Conservation (phyloP, 163 green algal genomes). For the Scenedesmus sp. region DNA sequence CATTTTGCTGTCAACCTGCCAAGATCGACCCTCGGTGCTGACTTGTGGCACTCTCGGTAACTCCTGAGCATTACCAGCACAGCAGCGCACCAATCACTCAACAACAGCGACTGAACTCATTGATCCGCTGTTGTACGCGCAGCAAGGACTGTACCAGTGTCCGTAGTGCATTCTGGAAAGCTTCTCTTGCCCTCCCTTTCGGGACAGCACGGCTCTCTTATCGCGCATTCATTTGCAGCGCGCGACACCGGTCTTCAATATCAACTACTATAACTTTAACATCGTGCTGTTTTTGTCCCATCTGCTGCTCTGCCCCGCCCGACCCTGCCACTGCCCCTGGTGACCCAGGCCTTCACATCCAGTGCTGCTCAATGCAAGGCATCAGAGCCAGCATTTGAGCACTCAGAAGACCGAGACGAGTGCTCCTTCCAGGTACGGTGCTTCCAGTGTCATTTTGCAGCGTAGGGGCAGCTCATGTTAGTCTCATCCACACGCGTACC, state of each 20-base stretch:
- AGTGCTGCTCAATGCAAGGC: constrained; percentile 24
- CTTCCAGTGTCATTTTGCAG: not conserved
- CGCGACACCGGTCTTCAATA: not conserved
- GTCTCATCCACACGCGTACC: not conserved
- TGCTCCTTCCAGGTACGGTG: constrained; percentile 34
- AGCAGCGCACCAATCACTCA: not conserved
- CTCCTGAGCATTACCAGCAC: not conserved
- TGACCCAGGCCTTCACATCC: constrained; percentile 3
- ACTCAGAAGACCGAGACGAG: constrained; percentile 40
- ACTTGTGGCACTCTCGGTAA: not conserved
- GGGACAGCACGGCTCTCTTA: not conserved
- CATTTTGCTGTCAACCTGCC: not conserved
- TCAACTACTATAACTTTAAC: not conserved
- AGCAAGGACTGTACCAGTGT: not conserved
- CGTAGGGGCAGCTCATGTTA: not conserved
- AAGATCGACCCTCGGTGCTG: not conserved
- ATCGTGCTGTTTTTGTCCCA: not conserved
- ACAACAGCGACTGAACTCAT: not conserved
- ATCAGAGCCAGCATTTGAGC: constrained; percentile 46
- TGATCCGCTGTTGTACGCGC: not conserved
- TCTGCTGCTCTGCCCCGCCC: not conserved
- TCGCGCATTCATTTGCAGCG: not conserved
- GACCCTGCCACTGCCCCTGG: not conserved
- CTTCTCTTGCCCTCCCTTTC: not conserved
- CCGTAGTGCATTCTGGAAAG: not conserved